Percentiles rank a stretch among this genome's conserved stretches.
Evolutionary conservation across 805 yeast genomes (phyloP).

Genomic region (Nakazawaea wickerhamii): DNA sequence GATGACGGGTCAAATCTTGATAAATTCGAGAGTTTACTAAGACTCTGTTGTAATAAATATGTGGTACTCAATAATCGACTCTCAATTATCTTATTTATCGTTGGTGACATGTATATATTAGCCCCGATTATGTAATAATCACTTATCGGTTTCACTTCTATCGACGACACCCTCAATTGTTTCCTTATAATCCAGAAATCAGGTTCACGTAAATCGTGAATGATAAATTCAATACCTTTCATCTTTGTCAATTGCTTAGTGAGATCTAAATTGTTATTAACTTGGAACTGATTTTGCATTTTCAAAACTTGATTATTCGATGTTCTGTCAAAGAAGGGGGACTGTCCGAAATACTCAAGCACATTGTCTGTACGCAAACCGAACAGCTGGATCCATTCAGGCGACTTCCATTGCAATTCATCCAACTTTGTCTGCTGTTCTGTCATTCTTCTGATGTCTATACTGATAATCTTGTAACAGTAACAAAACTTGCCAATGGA

Average conservation of each 20-base stretch:
- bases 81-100: slow-evolving; percentile 63
- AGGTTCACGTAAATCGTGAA: slow-evolving; percentile 75
- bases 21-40: slow-evolving; percentile 39
- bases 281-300: slow-evolving; percentile 90
- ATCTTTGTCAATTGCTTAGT: slow-evolving; percentile 51
- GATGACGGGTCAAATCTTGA: slow-evolving; percentile 55
- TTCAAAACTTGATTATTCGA: slow-evolving; percentile 91
- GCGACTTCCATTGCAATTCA: slow-evolving; percentile 94
- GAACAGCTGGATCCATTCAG: slow-evolving; percentile 91
- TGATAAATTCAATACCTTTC: slow-evolving; percentile 81
- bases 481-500: not conserved
- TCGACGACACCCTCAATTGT: slow-evolving; percentile 58
- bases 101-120: slow-evolving; percentile 87
- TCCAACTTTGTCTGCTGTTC: slow-evolving; percentile 45
- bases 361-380: slow-evolving; percentile 89
- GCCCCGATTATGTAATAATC: slow-evolving; percentile 91
- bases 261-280: slow-evolving; percentile 28
- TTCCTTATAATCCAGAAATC: slow-evolving; percentile 90
- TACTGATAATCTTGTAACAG: not conserved
- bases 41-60: slow-evolving; percentile 38
- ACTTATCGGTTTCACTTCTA: slow-evolving; percentile 48
- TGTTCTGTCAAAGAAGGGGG: slow-evolving; percentile 92
- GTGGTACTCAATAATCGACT: slow-evolving; percentile 58
- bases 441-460: not conserved
- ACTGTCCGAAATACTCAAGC: slow-evolving; percentile 85